Evolutionary conservation across 306 rosid genomes (phyloP).

Genomic region (Luffa aegyptiaca): DNA sequence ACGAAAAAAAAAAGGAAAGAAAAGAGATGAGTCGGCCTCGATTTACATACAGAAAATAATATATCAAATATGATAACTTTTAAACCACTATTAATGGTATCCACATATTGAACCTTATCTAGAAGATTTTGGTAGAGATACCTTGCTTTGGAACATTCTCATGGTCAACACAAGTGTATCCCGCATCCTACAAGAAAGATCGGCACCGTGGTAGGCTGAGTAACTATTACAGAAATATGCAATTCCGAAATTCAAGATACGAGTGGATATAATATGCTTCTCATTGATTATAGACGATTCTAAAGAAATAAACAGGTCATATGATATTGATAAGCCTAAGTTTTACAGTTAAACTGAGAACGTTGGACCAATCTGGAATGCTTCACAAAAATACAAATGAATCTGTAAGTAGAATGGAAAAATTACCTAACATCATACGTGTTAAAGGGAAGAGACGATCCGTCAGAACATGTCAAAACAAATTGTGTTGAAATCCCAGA

Average conservation of each 20-base stretch:
- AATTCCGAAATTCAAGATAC: background rate
- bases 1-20: background rate
- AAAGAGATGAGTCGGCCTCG: background rate
- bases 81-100: background rate
- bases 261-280: background rate
- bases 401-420: background rate
- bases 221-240: background rate
- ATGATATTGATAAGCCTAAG: background rate
- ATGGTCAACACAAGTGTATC: slow-evolving; percentile 84
- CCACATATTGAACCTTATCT: background rate
- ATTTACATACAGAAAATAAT: background rate
- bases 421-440: slow-evolving; percentile 56
- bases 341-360: background rate
- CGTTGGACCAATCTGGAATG: background rate
- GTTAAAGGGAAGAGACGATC: slow-evolving; percentile 70
- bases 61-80: background rate
- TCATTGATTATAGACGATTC: background rate
- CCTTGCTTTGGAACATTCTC: slow-evolving; percentile 91
- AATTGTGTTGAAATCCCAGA: slow-evolving; percentile 64
- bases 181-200: slow-evolving; percentile 57
- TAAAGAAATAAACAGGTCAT: background rate
- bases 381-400: background rate
- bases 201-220: slow-evolving; percentile 9
- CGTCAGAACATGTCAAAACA: slow-evolving; percentile 66
- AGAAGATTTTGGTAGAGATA: slow-evolving; percentile 16